These are phyloP conservation scores for Phalaenopsis aphrodite DNA, from an alignment of 106 monocot genomes.

Conservation along the genomic window DNA sequence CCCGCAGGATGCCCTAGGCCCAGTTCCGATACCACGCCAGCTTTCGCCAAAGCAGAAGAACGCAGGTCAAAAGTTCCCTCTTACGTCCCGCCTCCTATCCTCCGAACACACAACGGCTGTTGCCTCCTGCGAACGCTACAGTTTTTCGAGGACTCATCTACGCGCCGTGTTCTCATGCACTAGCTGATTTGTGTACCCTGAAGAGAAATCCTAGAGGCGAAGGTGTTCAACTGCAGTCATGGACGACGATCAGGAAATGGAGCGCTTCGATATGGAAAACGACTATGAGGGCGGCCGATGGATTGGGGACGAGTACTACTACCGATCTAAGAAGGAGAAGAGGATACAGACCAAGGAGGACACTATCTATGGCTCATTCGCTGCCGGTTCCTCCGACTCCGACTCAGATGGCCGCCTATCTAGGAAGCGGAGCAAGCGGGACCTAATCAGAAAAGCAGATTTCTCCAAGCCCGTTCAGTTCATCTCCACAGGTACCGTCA, in stretches of 20 bases:
- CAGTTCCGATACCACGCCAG: too few relatives aligned
- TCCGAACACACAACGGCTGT: too few relatives aligned
- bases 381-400: slow-evolving; percentile 24
- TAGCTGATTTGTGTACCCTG: not conserved
- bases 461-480: slow-evolving; percentile 73
- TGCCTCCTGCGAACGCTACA: too few relatives aligned
- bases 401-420: slow-evolving; percentile 29
- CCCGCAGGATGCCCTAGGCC: too few relatives aligned
- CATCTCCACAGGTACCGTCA: slow-evolving; percentile 63
- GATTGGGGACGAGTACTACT: slow-evolving; percentile 57
- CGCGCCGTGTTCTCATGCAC: too few relatives aligned
- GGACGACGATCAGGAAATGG: slow-evolving; percentile 45
- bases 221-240: not conserved
- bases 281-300: slow-evolving; percentile 56
- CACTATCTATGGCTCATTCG: slow-evolving; percentile 53
- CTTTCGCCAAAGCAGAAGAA: too few relatives aligned
- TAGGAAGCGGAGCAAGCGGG: slow-evolving; percentile 30
- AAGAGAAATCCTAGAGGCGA: slow-evolving; percentile 1
- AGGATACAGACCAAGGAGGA: slow-evolving; percentile 45
- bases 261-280: slow-evolving; percentile 53
- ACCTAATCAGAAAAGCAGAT: slow-evolving; percentile 39
- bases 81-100: too few relatives aligned
- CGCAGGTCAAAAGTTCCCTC: too few relatives aligned
- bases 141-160: too few relatives aligned
- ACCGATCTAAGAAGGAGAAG: slow-evolving; percentile 30